Base-by-base conservation (phyloP, 345 rosid genomes). In the Rhizophora apiculata region DNA sequence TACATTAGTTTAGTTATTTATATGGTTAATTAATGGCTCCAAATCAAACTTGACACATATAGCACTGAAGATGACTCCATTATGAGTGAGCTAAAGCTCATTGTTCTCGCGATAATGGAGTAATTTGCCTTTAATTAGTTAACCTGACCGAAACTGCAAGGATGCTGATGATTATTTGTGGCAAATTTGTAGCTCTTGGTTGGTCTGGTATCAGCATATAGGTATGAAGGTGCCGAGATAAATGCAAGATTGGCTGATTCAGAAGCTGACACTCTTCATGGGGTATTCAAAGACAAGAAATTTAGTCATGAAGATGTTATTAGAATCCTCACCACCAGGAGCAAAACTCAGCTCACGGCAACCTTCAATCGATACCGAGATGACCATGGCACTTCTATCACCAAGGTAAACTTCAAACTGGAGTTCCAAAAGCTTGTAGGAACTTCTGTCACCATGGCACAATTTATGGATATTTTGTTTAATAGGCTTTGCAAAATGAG, bases 311-410 rank as follows among this genome's bases (percentile, higher is more conserved):
- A 89, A 31, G 91, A 86, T 49, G 62, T 84, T 18, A 75, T 89
- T 11, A 74, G 95, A 70, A 86, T 89, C 63, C 37, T 89, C 62
- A 79, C 73, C 30, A 85, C 91, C 26, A 83, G 95, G 78, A 86
- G 91, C 84, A 86, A 77, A 77, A 20, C 68, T 13, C 95, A 85
- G 75, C 81, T 89, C 75, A 62, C 76, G 78, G 91, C 87, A 1
- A 85, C 89, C 52, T 82, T 86, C 84, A 89, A 86, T 65, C 62
- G 75, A 65, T 85, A 76, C 72, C 75, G 86, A 74, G 89, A 89
- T 36, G 72, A 78, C 5, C 83, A 75, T 11, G 76, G 81, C 71
- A 68, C 74, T 72, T 80, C 89, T 71, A 78, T 89, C 67, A 80
- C 85, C 4, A 86, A 85, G 88, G 88, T 83, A 76, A 26, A 52